Evolutionary conservation across 345 rosid genomes (phyloP), one percentile per base, ranked within the genome.

Genomic region (Punica granatum): DNA sequence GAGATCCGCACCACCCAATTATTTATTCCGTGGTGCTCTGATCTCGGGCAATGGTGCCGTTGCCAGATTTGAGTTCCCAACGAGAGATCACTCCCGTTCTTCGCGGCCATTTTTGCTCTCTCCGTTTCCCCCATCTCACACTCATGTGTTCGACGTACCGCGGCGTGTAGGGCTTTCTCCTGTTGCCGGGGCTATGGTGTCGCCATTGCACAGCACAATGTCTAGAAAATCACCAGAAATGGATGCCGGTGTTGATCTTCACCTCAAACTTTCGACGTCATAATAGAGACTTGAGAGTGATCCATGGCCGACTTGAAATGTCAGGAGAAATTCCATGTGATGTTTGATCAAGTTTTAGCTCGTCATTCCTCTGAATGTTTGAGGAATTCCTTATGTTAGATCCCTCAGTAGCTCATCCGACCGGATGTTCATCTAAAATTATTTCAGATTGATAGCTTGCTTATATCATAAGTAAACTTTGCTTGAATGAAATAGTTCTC

Each of bases 1-100:
- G 65, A 76, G 75, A 54, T 25, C 83, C 37, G 6, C 60, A 6
- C 74, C 71, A 25, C 34, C 69, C 18, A 63, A 37, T 36, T 42
- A 36, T 41, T 37, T 56, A 1, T 28, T 33, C 61, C 48, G 10
- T 16, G 19, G 23, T 3, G 46, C 66, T 21, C 6, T 63, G 66
- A 23, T 63, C 28, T 21, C 46, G 31, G 9, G 44, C 66, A 11
- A 15, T 23, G n/a, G 42, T n/a, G 15, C 44, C 1, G 30, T 35
- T 11, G 37, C 36, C 1, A 14, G 44, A 21, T 21, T 62, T 44
- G 43, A 21, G 26, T 8, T n/a, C 42, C 65, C 28, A n/a, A 13
- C 10, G 23, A 33, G 23, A 15, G 23, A 19, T 31, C 61, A 26
- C 33, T 6, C 7, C 39, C 34, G 19, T 32, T 14, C 63, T 26